phyloP scores from a whole-genome alignment of 2,329 filamentous ascomycete genomes.

The Trichoderma asperellum region DNA sequence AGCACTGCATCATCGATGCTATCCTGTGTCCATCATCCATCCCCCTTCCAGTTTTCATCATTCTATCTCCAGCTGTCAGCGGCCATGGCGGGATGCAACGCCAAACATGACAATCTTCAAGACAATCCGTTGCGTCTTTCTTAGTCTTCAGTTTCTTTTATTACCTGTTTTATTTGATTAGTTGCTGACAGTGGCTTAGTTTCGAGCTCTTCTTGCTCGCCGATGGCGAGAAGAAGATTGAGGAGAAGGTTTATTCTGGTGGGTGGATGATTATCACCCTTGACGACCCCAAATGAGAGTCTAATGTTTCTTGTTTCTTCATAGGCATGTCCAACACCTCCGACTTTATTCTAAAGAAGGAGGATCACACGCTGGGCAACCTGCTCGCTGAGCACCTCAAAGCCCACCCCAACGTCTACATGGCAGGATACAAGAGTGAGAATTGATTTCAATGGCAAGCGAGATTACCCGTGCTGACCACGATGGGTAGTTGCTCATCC shows the following conservation, averaged over 20 bases:
- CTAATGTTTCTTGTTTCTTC: constrained; percentile 14
- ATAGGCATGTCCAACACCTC: constrained; percentile 87
- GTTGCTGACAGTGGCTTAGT: constrained; percentile 52
- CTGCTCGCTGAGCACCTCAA: constrained; percentile 84
- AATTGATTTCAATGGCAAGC: constrained; percentile 36
- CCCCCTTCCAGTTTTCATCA: neutral
- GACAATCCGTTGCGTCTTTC: constrained; percentile 42
- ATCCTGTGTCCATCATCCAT: neutral
- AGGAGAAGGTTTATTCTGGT: constrained; percentile 88
- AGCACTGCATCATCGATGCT: neutral
- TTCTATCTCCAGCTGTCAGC: neutral
- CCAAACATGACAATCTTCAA: constrained; percentile 47
- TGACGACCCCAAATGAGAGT: neutral
- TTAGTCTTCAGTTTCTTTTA: neutral
- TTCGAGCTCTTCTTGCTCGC: constrained; percentile 91
- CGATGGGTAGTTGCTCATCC: constrained; percentile 54
- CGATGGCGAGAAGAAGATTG: constrained; percentile 91
- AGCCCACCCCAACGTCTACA: constrained; percentile 80
- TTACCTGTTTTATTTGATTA: neutral
- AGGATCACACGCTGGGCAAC: constrained; percentile 95
- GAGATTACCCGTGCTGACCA: constrained; percentile 35
- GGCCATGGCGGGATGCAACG: constrained; percentile 44
- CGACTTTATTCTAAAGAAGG: constrained; percentile 93
- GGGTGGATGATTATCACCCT: constrained; percentile 44
- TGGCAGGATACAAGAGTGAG: constrained; percentile 88